Evolutionary conservation across 2,329 filamentous ascomycete species (phyloP).

Genomic region (Sclerotinia glacialis): DNA sequence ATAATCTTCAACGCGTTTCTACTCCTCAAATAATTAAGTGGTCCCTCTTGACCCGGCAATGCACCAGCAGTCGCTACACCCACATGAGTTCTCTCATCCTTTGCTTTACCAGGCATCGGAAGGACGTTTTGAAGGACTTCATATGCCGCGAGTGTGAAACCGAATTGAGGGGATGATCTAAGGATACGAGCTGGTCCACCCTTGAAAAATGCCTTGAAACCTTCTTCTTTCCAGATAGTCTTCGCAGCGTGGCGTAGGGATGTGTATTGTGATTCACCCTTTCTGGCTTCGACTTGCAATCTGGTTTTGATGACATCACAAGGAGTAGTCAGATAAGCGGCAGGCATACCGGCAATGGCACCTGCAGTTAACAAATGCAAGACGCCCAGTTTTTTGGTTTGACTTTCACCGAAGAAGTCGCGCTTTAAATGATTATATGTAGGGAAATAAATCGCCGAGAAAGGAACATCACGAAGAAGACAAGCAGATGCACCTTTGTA

Average conservation of each 20-base stretch:
- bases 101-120: conserved; percentile 69
- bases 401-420: conserved; percentile 88
- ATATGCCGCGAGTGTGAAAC: conserved; percentile 94
- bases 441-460: conserved; percentile 98
- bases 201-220: conserved; percentile 97
- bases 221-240: conserved; percentile 86
- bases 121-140: conserved; percentile 81
- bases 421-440: conserved; percentile 92
- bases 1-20: conserved; percentile 94
- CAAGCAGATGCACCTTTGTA: conserved; percentile 97
- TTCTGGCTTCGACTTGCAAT: conserved; percentile 93
- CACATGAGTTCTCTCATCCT: conserved; percentile 47
- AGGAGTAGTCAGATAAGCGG: conserved; percentile 91
- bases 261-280: conserved; percentile 86
- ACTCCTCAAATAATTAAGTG: conserved; percentile 63
- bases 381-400: conserved; percentile 82
- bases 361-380: conserved; percentile 89
- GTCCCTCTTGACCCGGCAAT: conserved; percentile 36
- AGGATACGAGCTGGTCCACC: conserved; percentile 93
- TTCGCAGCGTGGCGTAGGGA: conserved; percentile 80
- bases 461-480: conserved; percentile 91
- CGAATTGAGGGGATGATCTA: conserved; percentile 94
- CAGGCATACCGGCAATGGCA: conserved; percentile 90
- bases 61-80: conserved; percentile 61
- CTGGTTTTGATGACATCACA: conserved; percentile 99